phyloP scores from a whole-genome alignment of 192 early-diverging fungal genomes.

The Podila epicladia region DNA sequence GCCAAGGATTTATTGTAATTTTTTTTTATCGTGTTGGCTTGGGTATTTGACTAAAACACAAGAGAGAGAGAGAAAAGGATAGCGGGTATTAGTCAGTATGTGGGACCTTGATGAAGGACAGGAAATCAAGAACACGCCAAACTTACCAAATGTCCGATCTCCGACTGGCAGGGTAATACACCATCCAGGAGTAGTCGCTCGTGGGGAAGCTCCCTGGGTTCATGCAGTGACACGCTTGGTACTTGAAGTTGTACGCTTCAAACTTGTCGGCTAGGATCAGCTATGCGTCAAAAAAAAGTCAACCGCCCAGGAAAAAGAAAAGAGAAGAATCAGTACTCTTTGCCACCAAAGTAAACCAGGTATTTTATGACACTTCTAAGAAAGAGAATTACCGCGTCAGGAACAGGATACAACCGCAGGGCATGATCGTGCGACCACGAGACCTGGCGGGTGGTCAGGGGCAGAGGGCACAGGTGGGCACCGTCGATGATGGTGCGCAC shows the following conservation, averaged over 20 bases:
- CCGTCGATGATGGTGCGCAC: conserved; percentile 87
- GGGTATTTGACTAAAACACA: conserved; percentile 39
- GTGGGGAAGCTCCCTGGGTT: conserved; percentile 77
- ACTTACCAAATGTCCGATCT: conserved; percentile 64
- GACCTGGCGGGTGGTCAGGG: conserved; percentile 77
- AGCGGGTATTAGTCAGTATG: background rate
- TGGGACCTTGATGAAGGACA: background rate
- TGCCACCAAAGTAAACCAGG: background rate
- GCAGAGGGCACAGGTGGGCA: conserved; percentile 85
- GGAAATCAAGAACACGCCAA: background rate
- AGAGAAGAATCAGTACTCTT: background rate
- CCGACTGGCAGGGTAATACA: conserved; percentile 78
- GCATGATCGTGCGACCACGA: conserved; percentile 88
- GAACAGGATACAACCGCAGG: conserved; percentile 87
- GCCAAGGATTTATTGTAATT: background rate
- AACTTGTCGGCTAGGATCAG: conserved; percentile 88
- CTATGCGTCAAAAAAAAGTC: conserved; percentile 31
- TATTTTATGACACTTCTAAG: background rate
- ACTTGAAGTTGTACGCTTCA: conserved; percentile 80
- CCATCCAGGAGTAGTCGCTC: conserved; percentile 66
- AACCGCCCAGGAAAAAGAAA: background rate
- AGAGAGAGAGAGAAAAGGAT: background rate
- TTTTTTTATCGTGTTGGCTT: conserved; percentile 27
- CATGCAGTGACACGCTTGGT: conserved; percentile 79
- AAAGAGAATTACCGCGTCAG: conserved; percentile 73